phyloP scores from a whole-genome alignment of 768 basidiomycete species.

The Termitomyces sp. region DNA sequence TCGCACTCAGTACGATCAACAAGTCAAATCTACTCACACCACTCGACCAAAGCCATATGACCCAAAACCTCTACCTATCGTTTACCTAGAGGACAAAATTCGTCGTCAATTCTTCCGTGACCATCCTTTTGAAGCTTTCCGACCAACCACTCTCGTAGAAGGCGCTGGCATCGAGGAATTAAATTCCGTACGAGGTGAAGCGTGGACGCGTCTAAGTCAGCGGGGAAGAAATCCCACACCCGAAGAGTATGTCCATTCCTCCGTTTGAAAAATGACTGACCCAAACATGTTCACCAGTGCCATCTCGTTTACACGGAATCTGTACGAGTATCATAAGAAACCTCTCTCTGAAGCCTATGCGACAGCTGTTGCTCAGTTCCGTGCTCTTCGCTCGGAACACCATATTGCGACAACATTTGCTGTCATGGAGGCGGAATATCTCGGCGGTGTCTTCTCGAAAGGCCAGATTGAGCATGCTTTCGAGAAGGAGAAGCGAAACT shows the following conservation, averaged over 20 bases:
- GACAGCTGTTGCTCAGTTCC: slow-evolving; percentile 80
- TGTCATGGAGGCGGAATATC: slow-evolving; percentile 71
- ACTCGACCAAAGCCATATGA: slow-evolving; percentile 37
- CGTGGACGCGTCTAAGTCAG: slow-evolving; percentile 82
- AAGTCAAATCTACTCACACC: slow-evolving; percentile 19
- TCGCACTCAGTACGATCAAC: slow-evolving; percentile 54
- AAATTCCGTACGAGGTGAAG: slow-evolving; percentile 53
- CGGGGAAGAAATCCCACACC: slow-evolving; percentile 78
- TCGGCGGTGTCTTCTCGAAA: slow-evolving; percentile 64
- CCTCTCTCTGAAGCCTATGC: slow-evolving; percentile 81
- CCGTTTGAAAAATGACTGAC: slow-evolving; percentile 8
- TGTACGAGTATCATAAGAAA: slow-evolving; percentile 62
- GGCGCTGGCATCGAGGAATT: slow-evolving; percentile 52
- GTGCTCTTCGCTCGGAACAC: slow-evolving; percentile 81
- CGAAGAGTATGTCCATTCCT: slow-evolving; percentile 73
- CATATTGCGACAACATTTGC: slow-evolving; percentile 77
- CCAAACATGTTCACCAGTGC: slow-evolving; percentile 45
- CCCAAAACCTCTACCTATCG: slow-evolving; percentile 55
- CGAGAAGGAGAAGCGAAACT: slow-evolving; percentile 56
- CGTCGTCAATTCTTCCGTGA: slow-evolving; percentile 92
- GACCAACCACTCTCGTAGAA: slow-evolving; percentile 78
- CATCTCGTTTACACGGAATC: slow-evolving; percentile 75
- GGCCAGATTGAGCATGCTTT: slow-evolving; percentile 63
- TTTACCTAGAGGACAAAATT: slow-evolving; percentile 82
- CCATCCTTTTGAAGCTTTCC: slow-evolving; percentile 94